phyloP scores from a whole-genome alignment of 805 yeast genomes.

The Metschnikowia noctiluminum region DNA sequence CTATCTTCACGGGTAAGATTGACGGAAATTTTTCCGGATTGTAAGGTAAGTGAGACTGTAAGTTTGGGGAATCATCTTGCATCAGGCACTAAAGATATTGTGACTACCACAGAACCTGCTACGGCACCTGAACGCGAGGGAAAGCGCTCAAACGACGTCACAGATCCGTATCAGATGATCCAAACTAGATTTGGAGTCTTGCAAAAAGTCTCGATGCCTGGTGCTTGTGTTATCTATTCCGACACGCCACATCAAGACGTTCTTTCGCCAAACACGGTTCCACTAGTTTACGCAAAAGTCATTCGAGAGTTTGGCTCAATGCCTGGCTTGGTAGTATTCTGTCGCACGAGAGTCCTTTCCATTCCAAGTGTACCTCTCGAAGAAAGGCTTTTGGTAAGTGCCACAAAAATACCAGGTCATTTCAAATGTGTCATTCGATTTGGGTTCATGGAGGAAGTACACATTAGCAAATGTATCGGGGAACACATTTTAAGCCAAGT shows the following conservation, averaged over 20 bases:
- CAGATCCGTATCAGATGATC: conserved; percentile 8
- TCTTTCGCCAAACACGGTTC: conserved; percentile 44
- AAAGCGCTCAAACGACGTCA: not conserved
- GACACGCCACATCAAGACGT: conserved; percentile 33
- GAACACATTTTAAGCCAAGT: conserved; percentile 20
- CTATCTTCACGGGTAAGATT: conserved; percentile 30
- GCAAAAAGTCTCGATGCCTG: conserved; percentile 25
- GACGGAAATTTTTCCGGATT: conserved; percentile 33
- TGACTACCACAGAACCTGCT: not conserved
- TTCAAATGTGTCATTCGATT: conserved; percentile 47
- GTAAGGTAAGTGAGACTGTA: conserved; percentile 18
- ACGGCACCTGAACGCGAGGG: conserved; percentile 2
- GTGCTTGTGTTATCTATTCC: conserved; percentile 43
- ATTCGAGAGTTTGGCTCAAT: conserved; percentile 41
- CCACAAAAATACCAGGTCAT: conserved; percentile 43
- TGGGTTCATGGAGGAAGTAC: conserved; percentile 46
- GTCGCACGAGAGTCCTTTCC: conserved; percentile 40
- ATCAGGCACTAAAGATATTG: not conserved
- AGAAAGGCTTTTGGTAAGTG: conserved; percentile 39
- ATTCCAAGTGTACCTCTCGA: conserved; percentile 39
- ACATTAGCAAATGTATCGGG: conserved; percentile 20
- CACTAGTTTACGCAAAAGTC: conserved; percentile 36
- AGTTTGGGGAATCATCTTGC: conserved; percentile 15
- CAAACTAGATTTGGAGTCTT: conserved; percentile 21
- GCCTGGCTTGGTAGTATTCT: conserved; percentile 44